Conservation (phyloP, 2,329 filamentous ascomycete genomes). For the Tothia fuscella region DNA sequence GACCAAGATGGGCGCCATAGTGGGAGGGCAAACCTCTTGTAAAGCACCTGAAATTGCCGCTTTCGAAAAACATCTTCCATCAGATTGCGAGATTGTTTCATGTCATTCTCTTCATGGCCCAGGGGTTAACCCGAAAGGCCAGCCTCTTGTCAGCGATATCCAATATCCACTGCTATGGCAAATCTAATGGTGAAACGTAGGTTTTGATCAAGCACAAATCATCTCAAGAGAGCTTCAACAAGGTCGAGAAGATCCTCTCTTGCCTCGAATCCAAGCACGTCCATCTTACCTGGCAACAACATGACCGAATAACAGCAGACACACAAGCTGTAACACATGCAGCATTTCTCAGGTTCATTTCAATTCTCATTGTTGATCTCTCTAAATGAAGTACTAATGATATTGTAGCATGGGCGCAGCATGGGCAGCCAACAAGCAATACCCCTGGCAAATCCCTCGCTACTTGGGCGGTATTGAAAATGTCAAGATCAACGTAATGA, state of each 20-base stretch:
- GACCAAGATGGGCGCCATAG: constrained; percentile 88
- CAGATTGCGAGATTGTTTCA: constrained; percentile 84
- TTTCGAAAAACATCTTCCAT: constrained; percentile 78
- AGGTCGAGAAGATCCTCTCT: constrained; percentile 69
- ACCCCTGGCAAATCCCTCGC: constrained; percentile 92
- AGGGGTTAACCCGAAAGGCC: constrained; percentile 73
- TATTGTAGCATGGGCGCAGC: constrained; percentile 98
- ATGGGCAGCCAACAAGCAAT: constrained; percentile 90
- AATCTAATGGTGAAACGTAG: constrained; percentile 24
- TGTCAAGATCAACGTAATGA: constrained; percentile 95
- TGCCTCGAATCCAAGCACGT: constrained; percentile 82
- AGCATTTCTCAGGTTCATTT: constrained; percentile 86
- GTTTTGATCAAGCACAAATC: constrained; percentile 86
- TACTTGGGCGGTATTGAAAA: constrained; percentile 98
- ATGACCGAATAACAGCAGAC: constrained; percentile 95
- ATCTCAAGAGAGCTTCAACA: constrained; percentile 58
- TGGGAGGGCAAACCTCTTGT: constrained; percentile 95
- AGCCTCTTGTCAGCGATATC: constrained; percentile 60
- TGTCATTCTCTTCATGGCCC: constrained; percentile 96
- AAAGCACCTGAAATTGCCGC: constrained; percentile 93
- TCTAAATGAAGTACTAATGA: constrained; percentile 15
- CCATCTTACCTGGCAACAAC: constrained; percentile 71
- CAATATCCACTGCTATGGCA: neutral
- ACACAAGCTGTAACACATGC: constrained; percentile 97
- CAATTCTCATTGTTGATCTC: too few relatives aligned